phyloP scores from a whole-genome alignment of 768 basidiomycete genomes.

The Russula foetens region DNA sequence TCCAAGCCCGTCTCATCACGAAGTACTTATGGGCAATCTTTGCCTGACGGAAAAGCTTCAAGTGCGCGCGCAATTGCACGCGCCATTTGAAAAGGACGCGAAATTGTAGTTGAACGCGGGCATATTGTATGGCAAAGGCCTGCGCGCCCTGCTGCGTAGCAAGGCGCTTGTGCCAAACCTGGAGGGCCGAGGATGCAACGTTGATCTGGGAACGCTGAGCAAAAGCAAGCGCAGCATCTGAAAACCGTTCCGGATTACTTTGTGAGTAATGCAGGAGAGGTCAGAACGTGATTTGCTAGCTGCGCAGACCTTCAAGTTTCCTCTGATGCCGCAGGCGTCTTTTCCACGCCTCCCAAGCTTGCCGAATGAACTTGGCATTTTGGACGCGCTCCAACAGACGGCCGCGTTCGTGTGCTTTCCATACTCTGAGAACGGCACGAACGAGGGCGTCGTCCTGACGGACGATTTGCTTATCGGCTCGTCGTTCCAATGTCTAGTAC shows the following conservation, averaged over 20 bases:
- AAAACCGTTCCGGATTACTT: neutral
- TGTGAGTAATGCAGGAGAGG: neutral
- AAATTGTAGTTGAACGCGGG: slow-evolving; percentile 34
- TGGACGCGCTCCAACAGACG: slow-evolving; percentile 47
- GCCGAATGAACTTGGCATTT: slow-evolving; percentile 36
- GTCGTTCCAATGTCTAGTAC: slow-evolving; percentile 44
- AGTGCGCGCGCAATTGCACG: slow-evolving; percentile 38
- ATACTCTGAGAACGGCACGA: slow-evolving; percentile 50
- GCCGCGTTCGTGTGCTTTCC: slow-evolving; percentile 63
- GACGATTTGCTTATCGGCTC: slow-evolving; percentile 46
- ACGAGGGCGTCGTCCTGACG: slow-evolving; percentile 52
- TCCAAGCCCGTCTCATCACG: slow-evolving; percentile 39
- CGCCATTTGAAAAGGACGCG: slow-evolving; percentile 48
- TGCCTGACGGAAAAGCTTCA: slow-evolving; percentile 47
- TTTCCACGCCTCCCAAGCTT: slow-evolving; percentile 45
- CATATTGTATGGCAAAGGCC: slow-evolving; percentile 42
- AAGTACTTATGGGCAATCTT: slow-evolving; percentile 46
- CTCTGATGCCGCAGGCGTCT: slow-evolving; percentile 33
- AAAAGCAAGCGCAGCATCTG: slow-evolving; percentile 38
- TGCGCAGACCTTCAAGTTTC: slow-evolving; percentile 39
- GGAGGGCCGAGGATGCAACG: slow-evolving; percentile 30
- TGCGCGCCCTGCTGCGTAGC: slow-evolving; percentile 39
- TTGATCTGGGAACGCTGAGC: slow-evolving; percentile 37
- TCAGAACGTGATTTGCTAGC: neutral
- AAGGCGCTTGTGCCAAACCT: slow-evolving; percentile 39